Evolutionary conservation across 2,329 filamentous ascomycete genomes (phyloP).

Genomic region (Zopfia rhizophila): DNA sequence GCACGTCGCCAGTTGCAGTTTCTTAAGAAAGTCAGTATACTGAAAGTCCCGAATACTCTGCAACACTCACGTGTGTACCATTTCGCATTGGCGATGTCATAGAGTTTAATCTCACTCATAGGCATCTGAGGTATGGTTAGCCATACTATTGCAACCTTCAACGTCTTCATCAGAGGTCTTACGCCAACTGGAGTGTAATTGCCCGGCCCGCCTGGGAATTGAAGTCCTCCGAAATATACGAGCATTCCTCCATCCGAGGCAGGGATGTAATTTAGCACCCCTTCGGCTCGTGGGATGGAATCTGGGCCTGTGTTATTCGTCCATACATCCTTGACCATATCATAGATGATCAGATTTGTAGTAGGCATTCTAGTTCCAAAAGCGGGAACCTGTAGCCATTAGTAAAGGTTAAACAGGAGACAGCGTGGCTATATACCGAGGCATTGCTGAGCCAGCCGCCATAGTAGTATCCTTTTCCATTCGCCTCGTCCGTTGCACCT

Average conservation of each 20-base stretch:
- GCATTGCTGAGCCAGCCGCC: constrained; percentile 68
- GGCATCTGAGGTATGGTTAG: too few relatives aligned
- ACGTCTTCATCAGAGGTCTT: too few relatives aligned
- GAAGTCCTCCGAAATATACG: constrained; percentile 68
- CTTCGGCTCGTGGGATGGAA: constrained; percentile 63
- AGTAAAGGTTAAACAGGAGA: too few relatives aligned
- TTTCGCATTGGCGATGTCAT: constrained; percentile 66
- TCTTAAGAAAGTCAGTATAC: too few relatives aligned
- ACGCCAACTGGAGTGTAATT: too few relatives aligned
- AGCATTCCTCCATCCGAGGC: constrained; percentile 67
- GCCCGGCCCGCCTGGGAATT: too few relatives aligned
- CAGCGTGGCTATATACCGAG: constrained; percentile 54
- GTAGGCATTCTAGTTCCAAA: constrained; percentile 55
- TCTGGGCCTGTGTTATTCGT: constrained; percentile 64
- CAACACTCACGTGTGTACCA: too few relatives aligned
- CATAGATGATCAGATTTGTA: constrained; percentile 62
- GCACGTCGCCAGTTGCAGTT: constrained; percentile 63
- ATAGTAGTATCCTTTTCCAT: constrained; percentile 63
- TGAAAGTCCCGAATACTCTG: too few relatives aligned
- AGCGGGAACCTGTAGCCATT: too few relatives aligned
- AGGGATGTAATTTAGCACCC: constrained; percentile 67
- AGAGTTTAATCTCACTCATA: constrained; percentile 66
- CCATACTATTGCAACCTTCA: too few relatives aligned
- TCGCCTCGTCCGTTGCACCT: constrained; percentile 18
- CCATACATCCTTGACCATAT: constrained; percentile 63